phyloP scores from a whole-genome alignment of 2,329 filamentous ascomycete genomes.

The Juglanconis oblonga region DNA sequence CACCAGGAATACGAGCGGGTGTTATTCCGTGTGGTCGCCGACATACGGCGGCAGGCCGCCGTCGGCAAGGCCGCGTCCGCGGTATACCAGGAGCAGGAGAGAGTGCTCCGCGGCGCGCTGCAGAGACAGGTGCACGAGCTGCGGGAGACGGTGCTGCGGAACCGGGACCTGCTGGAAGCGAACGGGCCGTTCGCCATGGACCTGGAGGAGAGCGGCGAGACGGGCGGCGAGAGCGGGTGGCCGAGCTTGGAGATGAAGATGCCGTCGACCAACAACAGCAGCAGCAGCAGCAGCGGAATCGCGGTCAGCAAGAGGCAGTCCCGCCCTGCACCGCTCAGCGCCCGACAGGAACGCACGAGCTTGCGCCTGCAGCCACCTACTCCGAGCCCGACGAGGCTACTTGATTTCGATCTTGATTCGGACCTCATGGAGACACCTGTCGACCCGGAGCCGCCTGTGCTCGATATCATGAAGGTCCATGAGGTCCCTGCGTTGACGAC shows the following conservation, averaged over 20 bases:
- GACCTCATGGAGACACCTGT: constrained; percentile 20
- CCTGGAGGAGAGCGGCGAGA: constrained; percentile 23
- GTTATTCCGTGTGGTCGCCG: constrained; percentile 21
- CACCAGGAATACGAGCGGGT: constrained; percentile 26
- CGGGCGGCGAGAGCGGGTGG: constrained; percentile 23
- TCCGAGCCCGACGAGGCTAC: constrained; percentile 15
- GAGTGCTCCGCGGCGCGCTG: constrained; percentile 19
- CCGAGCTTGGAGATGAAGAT: constrained; percentile 24
- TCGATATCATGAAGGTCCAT: constrained; percentile 6
- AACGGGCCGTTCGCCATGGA: constrained; percentile 25
- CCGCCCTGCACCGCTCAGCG: constrained; percentile 16
- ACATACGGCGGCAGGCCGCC: constrained; percentile 18
- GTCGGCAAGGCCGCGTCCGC: constrained; percentile 17
- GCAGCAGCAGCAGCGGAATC: neutral
- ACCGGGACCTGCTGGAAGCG: constrained; percentile 24
- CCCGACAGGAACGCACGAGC: constrained; percentile 16
- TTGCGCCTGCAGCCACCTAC: constrained; percentile 15
- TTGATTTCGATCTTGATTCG: constrained; percentile 23
- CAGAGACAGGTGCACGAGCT: constrained; percentile 22
- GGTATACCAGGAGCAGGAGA: constrained; percentile 22
- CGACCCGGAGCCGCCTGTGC: constrained; percentile 3
- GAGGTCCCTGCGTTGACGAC: neutral
- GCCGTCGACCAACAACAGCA: constrained; percentile 5
- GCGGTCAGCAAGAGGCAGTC: constrained; percentile 1
- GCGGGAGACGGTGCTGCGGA: constrained; percentile 23